These are phyloP conservation scores for Penicillium waksmanii DNA, from an alignment of 495 filamentous ascomycete species.

Conservation along the genomic window DNA sequence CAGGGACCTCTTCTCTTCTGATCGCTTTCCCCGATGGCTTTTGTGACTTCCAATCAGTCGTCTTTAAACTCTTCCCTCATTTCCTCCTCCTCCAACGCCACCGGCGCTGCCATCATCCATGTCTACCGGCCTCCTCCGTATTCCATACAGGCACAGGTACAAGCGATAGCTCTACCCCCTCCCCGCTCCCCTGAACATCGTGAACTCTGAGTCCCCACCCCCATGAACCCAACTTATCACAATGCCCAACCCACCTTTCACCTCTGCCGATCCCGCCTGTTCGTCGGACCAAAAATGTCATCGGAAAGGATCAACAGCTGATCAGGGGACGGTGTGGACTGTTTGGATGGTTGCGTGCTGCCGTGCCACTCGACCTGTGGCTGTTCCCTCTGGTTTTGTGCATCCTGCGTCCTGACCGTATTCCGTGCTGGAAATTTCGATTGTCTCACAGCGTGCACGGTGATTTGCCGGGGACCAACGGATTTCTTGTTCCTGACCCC, in stretches of 20 bases:
- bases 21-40: neutral
- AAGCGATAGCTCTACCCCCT: too few species aligned
- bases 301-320: slow-evolving; percentile 28
- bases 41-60: neutral
- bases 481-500: slow-evolving; percentile 31
- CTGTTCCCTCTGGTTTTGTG: neutral
- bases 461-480: slow-evolving; percentile 13
- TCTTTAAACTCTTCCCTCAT: neutral
- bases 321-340: slow-evolving; percentile 24
- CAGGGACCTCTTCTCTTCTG: neutral
- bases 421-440: slow-evolving; percentile 8
- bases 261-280: slow-evolving; percentile 26
- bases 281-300: slow-evolving; percentile 13
- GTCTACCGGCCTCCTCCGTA: neutral
- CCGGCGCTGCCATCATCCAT: neutral
- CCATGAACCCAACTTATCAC: slow-evolving; percentile 13
- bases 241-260: slow-evolving; percentile 7
- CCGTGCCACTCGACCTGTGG: slow-evolving; percentile 7
- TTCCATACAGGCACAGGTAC: neutral
- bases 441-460: slow-evolving; percentile 28
- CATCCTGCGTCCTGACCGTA: neutral
- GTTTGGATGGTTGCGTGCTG: slow-evolving; percentile 11
- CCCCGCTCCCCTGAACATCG: slow-evolving; percentile 3
- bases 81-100: neutral
- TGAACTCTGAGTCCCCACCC: slow-evolving; percentile 8